Evolutionary conservation across 768 basidiomycete genomes (phyloP).

Genomic region (Omphalotus guepiniiformis): DNA sequence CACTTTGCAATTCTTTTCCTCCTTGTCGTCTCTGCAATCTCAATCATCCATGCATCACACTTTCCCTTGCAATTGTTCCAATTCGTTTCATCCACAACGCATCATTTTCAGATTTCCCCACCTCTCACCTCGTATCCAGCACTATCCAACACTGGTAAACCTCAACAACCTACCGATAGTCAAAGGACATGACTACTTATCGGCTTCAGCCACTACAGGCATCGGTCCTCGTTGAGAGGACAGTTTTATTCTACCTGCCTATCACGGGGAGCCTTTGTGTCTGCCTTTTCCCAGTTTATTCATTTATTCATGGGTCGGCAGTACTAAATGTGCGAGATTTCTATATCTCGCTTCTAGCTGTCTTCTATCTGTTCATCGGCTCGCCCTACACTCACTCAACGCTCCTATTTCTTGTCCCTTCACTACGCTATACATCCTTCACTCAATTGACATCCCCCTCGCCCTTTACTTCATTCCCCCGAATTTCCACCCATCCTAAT

Average conservation of each 20-base stretch:
- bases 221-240: conserved; percentile 10
- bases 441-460: conserved; percentile 44
- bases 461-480: conserved; percentile 28
- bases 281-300: not conserved
- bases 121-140: conserved; percentile 28
- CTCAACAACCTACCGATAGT: conserved; percentile 38
- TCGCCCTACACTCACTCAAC: conserved; percentile 7
- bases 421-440: conserved; percentile 51
- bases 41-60: conserved; percentile 64
- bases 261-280: not conserved
- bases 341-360: not conserved
- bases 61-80: conserved; percentile 63
- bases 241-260: conserved; percentile 8
- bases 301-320: not conserved
- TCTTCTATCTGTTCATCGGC: not conserved
- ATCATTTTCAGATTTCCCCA: conserved; percentile 2
- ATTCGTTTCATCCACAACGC: conserved; percentile 13
- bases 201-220: conserved; percentile 2
- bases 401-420: conserved; percentile 27
- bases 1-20: conserved; percentile 48
- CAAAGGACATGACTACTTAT: no score
- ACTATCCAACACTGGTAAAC: conserved; percentile 46
- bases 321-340: not conserved
- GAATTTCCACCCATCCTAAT: not conserved
- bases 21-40: conserved; percentile 48